Evolutionary conservation across 306 rosid species (phyloP), one percentile per base, ranked within the genome.

Genomic region (Arachis hypogaea): DNA sequence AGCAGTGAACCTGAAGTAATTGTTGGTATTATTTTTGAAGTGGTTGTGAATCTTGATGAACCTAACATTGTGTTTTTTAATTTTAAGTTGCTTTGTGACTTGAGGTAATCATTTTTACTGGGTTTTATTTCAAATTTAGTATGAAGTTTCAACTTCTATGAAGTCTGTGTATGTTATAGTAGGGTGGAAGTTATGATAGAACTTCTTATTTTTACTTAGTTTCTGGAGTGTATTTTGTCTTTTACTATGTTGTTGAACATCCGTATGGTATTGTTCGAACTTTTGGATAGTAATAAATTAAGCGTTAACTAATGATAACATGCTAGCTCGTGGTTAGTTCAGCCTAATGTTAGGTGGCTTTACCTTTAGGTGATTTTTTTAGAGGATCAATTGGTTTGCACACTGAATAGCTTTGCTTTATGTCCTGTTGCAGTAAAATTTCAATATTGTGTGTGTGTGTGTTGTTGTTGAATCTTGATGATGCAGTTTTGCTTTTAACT

Each of bases 41-140:
- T 50, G 22, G 28, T 45, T 11, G 14, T n/a, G 45, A 38, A 5
- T 7, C 22, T 1, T 30, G 36, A 63, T 56, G 51, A 40, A 7
- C 69, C 71, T 63, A 38, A 33, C 11, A 57, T 33, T 63, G 7
- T 74, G 38, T 33, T 33, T 33, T 33, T 51, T 52, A 1, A n/a
- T 74, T 50, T 11, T 3, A n/a, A 52, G 51, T 52, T 74, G 47
- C 72, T 68, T 68, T 50, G 22, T 63, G 46, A 9, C n/a, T 59
- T 9, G 36, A 28, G 71, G 75, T 66, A 67, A 78, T 72, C 28
- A 38, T 64, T 81, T 47, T 8, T 36, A 12, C 63, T 80, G 57
- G 74, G 68, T 69, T 78, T 58, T 7, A 58, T 52, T 52, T 52
- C 1, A 52, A n/a, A 54, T 63, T 9, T 2, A 50, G 2, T 65